These are phyloP conservation scores for Powellomyces hirtus DNA, from an alignment of 192 early-diverging fungal genomes.

Conservation along the genomic window DNA sequence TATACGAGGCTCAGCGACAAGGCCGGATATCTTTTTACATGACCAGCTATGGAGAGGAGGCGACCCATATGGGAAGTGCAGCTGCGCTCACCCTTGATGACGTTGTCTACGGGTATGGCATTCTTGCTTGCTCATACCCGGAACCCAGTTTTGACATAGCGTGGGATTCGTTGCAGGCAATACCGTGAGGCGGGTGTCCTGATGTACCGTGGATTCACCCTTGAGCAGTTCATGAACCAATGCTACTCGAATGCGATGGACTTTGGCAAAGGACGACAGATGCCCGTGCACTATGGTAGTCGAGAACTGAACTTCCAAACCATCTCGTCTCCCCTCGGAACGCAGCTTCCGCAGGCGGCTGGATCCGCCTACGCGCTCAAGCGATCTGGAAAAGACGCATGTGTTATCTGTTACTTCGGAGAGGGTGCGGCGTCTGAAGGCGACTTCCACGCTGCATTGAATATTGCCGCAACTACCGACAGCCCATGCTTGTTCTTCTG, in stretches of 20 bases:
- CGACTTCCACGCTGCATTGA: conserved; percentile 96
- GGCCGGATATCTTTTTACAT: conserved; percentile 98
- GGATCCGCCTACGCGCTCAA: conserved; percentile 96
- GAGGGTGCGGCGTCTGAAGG: conserved; percentile 96
- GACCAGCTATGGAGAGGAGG: conserved; percentile 99
- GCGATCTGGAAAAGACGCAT: conserved; percentile 70
- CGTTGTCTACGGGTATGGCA: conserved; percentile 80
- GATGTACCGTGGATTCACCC: conserved; percentile 91
- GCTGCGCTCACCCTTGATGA: conserved; percentile 84
- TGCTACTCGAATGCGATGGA: conserved; percentile 89
- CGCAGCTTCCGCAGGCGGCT: conserved; percentile 96
- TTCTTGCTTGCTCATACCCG: not conserved
- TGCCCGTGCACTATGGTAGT: conserved; percentile 97
- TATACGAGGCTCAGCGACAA: conserved; percentile 98
- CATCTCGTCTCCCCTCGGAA: conserved; percentile 93
- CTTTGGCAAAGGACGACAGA: conserved; percentile 93
- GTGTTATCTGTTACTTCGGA: conserved; percentile 93
- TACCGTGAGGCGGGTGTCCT: conserved; percentile 95
- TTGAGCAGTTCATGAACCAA: conserved; percentile 96
- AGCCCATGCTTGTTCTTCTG: conserved; percentile 94
- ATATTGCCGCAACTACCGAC: conserved; percentile 92
- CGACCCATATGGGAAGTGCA: conserved; percentile 82
- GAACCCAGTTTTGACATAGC: not conserved
- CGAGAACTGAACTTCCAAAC: conserved; percentile 88
- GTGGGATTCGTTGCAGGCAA: conserved; percentile 39